phyloP scores from a whole-genome alignment of 202 grass and related monocot genomes.

The Carex sylvatica region DNA sequence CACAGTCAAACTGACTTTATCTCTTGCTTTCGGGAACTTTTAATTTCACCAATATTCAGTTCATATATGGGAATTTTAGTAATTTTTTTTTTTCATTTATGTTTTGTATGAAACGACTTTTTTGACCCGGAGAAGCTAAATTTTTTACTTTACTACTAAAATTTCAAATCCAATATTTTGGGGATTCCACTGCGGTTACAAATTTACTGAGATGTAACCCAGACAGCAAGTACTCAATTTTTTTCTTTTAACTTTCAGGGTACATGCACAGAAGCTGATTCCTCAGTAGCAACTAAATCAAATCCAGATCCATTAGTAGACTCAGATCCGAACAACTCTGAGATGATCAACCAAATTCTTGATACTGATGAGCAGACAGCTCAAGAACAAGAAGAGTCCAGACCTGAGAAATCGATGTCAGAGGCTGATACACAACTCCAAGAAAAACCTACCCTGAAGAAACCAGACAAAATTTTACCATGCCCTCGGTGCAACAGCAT shows the following conservation, averaged over 20 bases:
- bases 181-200: neutral
- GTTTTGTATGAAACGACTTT: neutral
- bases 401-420: slow-evolving; percentile 27
- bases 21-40: neutral
- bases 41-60: neutral
- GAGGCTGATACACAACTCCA: slow-evolving; percentile 31
- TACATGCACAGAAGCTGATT: slow-evolving; percentile 29
- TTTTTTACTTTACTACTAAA: neutral
- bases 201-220: neutral
- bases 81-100: neutral
- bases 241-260: slow-evolving; percentile 41
- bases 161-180: neutral
- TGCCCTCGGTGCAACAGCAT: slow-evolving; percentile 88
- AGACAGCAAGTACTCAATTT: neutral
- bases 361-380: slow-evolving; percentile 29
- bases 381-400: slow-evolving; percentile 44
- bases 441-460: slow-evolving; percentile 47
- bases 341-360: slow-evolving; percentile 32
- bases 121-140: neutral
- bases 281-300: slow-evolving; percentile 28
- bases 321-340: slow-evolving; percentile 37
- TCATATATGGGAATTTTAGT: neutral
- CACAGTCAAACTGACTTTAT: neutral
- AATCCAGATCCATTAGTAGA: slow-evolving; percentile 36
- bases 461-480: slow-evolving; percentile 60